phyloP scores from a whole-genome alignment of 2,329 filamentous ascomycete genomes.

The Albophoma yamanashiensis region DNA sequence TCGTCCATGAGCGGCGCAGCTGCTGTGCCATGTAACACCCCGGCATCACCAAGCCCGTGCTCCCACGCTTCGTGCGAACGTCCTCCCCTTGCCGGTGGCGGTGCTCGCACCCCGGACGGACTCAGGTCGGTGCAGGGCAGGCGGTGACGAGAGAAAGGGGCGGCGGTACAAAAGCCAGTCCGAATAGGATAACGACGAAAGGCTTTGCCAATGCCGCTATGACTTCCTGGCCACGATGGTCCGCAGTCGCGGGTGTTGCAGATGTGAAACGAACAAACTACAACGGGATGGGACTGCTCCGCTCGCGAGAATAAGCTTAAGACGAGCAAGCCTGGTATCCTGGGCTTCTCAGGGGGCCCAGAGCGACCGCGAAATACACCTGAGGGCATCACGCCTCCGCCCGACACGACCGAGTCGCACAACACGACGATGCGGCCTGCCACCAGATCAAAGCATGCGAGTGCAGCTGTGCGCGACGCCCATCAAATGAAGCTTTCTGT shows the following conservation, averaged over 20 bases:
- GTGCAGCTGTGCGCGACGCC: not conserved
- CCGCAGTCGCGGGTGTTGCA: not conserved
- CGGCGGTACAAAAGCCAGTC: not conserved
- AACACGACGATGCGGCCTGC: not conserved
- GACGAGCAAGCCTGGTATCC: not conserved
- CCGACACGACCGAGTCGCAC: not conserved
- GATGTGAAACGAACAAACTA: not conserved
- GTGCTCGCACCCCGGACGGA: not conserved
- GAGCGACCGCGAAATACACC: not conserved
- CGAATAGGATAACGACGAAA: not conserved
- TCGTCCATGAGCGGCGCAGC: not conserved
- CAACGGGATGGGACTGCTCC: not conserved
- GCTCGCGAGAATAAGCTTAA: not conserved
- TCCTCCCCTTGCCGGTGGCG: not conserved
- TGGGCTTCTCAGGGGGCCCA: not conserved
- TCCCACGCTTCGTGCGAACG: not conserved
- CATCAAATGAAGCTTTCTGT: not conserved
- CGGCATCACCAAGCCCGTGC: not conserved
- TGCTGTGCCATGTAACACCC: not conserved
- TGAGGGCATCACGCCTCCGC: not conserved
- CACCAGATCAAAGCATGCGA: not conserved
- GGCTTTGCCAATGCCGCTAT: not conserved
- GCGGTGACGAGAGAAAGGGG: not conserved
- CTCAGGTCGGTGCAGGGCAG: no score
- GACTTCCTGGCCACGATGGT: not conserved